A percentile compares a stretch with the other conserved stretches of the same genome.
phyloP scores from a whole-genome alignment of 2,329 filamentous ascomycete species.

The Talaromyces pinophilus region DNA sequence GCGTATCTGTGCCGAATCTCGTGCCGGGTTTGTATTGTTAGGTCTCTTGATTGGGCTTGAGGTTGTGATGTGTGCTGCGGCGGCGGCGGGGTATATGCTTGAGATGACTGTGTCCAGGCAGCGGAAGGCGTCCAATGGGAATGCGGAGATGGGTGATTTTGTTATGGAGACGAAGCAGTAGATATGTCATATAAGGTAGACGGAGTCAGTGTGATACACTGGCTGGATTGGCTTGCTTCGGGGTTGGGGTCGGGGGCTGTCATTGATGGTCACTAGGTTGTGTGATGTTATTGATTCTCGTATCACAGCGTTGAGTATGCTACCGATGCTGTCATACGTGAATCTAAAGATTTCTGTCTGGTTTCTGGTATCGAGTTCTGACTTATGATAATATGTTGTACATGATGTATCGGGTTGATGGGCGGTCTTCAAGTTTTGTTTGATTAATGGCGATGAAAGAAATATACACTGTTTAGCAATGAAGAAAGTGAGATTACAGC shows the following conservation, averaged over 20 bases:
- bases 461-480: not conserved
- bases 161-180: slow-evolving; percentile 22
- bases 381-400: slow-evolving; percentile 5
- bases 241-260: not conserved
- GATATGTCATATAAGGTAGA: not conserved
- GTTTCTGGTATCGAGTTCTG: not conserved
- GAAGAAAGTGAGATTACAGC: not conserved
- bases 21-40: slow-evolving; percentile 40
- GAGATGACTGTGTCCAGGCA: slow-evolving; percentile 34
- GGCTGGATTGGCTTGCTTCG: not conserved
- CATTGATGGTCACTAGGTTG: not conserved
- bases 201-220: not conserved
- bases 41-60: slow-evolving; percentile 39
- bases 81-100: slow-evolving; percentile 35
- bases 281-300: not conserved
- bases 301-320: not conserved
- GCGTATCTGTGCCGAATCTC: slow-evolving; percentile 41
- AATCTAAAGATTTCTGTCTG: not conserved
- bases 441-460: not conserved
- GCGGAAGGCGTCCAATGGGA: slow-evolving; percentile 25
- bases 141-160: slow-evolving; percentile 13
- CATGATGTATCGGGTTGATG: not conserved
- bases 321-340: not conserved
- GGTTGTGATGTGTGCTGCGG: slow-evolving; percentile 36
- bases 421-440: not conserved